Evolutionary conservation across 164 flowering plant genomes (phyloP).

Genomic region (Nelumbo lutea): DNA sequence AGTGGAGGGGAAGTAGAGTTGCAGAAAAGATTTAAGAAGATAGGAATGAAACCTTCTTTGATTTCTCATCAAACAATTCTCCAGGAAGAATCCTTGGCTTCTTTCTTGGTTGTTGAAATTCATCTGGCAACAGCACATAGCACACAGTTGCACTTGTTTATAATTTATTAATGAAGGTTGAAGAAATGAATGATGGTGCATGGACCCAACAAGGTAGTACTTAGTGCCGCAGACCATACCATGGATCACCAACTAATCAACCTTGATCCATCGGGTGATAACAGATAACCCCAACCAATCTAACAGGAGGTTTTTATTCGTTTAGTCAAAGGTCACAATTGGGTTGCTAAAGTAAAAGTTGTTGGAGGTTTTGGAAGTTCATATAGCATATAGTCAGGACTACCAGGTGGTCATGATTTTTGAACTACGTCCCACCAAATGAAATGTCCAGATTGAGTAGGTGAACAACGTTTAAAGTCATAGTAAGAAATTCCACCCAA

Average conservation of each 20-base stretch:
- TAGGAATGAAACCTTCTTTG: slow-evolving; percentile 58
- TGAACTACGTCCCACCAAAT: not conserved
- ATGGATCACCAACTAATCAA: not conserved
- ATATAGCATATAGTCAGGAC: not conserved
- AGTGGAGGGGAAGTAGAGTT: not conserved
- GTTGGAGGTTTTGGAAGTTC: not conserved
- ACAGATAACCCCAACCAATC: not conserved
- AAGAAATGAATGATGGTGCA: not conserved
- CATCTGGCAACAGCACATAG: slow-evolving; percentile 37
- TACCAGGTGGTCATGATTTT: not conserved
- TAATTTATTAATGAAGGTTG: not conserved
- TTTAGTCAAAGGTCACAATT: not conserved
- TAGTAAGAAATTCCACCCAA: not conserved
- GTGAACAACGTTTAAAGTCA: not conserved
- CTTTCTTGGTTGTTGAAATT: slow-evolving; percentile 54
- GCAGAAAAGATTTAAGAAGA: not conserved
- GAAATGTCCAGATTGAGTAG: not conserved
- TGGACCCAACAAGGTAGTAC: no score
- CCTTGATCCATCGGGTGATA: not conserved
- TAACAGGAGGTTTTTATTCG: not conserved
- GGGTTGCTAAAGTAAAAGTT: not conserved
- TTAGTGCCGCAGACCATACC: not conserved
- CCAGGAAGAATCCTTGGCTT: slow-evolving; percentile 69
- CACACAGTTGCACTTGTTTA: not conserved
- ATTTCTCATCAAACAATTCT: slow-evolving; percentile 59